Base-by-base conservation (phyloP, 163 green algal genomes). In the Scenedesmus sp. region DNA sequence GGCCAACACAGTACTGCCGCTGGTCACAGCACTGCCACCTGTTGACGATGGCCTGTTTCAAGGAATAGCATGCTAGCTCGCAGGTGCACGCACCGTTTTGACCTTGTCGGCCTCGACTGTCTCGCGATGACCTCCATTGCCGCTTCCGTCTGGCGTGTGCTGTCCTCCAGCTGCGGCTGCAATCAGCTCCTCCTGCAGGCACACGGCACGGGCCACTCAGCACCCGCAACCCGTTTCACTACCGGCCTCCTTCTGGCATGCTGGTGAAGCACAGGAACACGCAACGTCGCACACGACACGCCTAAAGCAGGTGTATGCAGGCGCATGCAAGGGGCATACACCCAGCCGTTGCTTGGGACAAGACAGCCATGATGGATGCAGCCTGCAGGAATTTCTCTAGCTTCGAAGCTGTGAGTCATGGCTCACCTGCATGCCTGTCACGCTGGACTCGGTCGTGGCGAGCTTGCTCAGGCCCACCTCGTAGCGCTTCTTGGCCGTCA, bases 381-480 rank as follows among this genome's bases (percentile, higher is more conserved):
- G 51, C 51, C 4, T 26, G 15, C 53, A 24, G 9, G 10, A 6
- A 70, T n/a, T n/a, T n/a, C n/a, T n/a, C n/a, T n/a, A n/a, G n/a
- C n/a, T n/a, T n/a, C n/a, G n/a, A n/a, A n/a, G n/a, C n/a, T n/a
- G n/a, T n/a, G n/a, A n/a, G n/a, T 20, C 56, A 70, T 18, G 18
- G n/a, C 82, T 35, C 90, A 95, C 93, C 93, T 97, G 95, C 94
- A 97, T 97, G 82, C 92, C 91, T 80, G 86, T 83, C 84, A 97
- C 94, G 44, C 92, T 95, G 46, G 92, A 88, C 81, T 97, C 96
- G 40, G 95, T 96, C 1, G 93, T 93, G n/a, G 93, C 91, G 72
- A 97, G 93, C 94, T 97, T 97, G 81, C 96, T 94, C 56, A 97
- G 86, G 26, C 96, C 95, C 26, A 96, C 93, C 92, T 97, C 96